Conservation (phyloP, 345 rosid species). For the Pistacia integerrima region DNA sequence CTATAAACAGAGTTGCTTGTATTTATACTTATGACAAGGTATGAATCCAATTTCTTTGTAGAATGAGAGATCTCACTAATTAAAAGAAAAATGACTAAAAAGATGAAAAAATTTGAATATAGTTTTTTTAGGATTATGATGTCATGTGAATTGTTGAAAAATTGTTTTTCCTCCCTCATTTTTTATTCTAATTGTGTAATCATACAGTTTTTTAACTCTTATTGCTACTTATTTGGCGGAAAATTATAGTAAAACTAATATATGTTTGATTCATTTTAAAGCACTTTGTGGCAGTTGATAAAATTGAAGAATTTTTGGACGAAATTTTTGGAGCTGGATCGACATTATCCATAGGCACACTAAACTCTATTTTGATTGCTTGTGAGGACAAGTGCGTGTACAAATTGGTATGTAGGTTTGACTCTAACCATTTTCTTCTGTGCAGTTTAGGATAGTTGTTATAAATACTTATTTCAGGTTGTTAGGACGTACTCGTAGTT, state of each 20-base stretch:
- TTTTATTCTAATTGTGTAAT: neutral
- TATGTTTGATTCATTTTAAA: conserved; percentile 29
- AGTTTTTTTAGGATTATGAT: neutral
- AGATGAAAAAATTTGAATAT: neutral
- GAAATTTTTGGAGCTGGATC: conserved; percentile 60
- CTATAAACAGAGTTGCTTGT: too few species aligned
- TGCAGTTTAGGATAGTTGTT: neutral
- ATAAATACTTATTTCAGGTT: neutral
- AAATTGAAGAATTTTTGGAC: conserved; percentile 61
- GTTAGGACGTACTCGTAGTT: neutral
- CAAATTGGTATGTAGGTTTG: conserved; percentile 53
- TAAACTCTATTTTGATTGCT: conserved; percentile 55
- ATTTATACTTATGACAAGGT: conserved; percentile 40
- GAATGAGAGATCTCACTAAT: conserved; percentile 6
- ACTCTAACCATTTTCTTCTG: neutral
- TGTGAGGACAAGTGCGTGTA: conserved; percentile 60
- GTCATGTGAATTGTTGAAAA: neutral
- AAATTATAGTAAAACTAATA: conserved; percentile 12
- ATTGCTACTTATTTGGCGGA: neutral
- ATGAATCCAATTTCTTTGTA: conserved; percentile 15
- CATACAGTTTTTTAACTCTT: neutral
- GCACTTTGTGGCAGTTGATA: conserved; percentile 78
- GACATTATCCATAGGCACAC: conserved; percentile 42
- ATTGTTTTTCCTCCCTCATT: neutral
- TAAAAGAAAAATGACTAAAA: neutral